Base-by-base conservation (phyloP, 176 grass and related monocot species). In the Neostapfia colusana region DNA sequence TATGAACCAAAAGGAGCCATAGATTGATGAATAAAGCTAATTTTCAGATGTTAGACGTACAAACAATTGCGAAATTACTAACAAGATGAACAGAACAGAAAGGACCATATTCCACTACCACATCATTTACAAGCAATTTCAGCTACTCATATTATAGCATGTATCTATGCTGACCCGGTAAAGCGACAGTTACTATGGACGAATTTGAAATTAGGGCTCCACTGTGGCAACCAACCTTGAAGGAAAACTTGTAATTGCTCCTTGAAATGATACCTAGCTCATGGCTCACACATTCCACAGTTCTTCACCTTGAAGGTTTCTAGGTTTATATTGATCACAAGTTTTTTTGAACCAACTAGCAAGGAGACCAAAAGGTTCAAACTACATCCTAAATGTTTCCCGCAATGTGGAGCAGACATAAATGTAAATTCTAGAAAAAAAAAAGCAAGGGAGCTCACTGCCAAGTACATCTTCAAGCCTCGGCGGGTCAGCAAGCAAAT, bases 401-500 rank as follows among this genome's bases (percentile, higher is more conserved):
- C 10, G 35, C 43, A 82, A n/a, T 48, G 69, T 60, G 25, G 0
- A 34, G 20, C 68, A 26, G 24, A 69, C 1, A 41, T 25, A 71
- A 73, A 45, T 55, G 16, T 49, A 51, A 44, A 57, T 69, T 34
- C 70, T 41, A 82, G 35, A n/a, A n/a, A n/a, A 60, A 73, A 44
- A 37, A 85, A 51, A 50, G 64, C 69, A 61, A 74, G 42, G 42
- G 40, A 75, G 86, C 87, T 84, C 69, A 99, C 95, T 90, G 50
- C 57, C 86, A 66, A 99, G 87, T 69, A 93, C 78, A 86, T 86
- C 86, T 86, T 90, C 85, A 84, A 95, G 73, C 70, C 92, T 80
- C 20, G 87, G 91, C 3, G 89, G 91, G 21, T 99, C 87, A 72
- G 95, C 85, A 75, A 83, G 83, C 85, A 99, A 86, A 83, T 99